Base-by-base conservation (phyloP, 352 stramenopile genomes). In the Phytophthora agathidicida region DNA sequence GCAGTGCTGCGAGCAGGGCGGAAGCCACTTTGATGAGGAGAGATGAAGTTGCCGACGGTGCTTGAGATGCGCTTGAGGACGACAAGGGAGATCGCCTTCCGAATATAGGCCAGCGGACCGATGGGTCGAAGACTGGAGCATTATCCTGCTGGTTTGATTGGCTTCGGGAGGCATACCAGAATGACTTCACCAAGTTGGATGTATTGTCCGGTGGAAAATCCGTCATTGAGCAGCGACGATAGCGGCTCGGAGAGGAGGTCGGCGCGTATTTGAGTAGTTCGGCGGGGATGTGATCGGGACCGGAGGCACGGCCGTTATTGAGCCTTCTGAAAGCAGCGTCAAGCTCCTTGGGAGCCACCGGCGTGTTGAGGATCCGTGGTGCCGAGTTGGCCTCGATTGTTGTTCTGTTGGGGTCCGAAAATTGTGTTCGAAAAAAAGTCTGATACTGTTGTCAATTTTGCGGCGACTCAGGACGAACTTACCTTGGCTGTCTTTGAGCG, bases 251-350 rank as follows among this genome's bases (percentile, higher is more conserved):
- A 17, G 22, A 5, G 44, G 28, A 1, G 56, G 26, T 7, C 0
- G 54, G n/a, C 1, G 3, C 43, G 7, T 55, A 63, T 16, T 54
- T 63, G 17, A 63, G 19, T n/a, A 55, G 20, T 31, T 46, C 45
- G 5, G 1, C 54, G 0, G 37, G 54, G 4, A 56, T 45, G 20
- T 47, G 16, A 11, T 63, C 33, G 2, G 44, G 36, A 4, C 36
- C 36, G 9, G 39, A 27, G 0, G 22, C 30, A 1, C 38, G 13
- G 1, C 30, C 9, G 16, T 46, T 60, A 8, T 51, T 49, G 3
- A 60, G 30, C 1, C n/a, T 3, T 4, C 14, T 14, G 3, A 55
- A 14, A 0, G 35, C 35, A 10, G 0, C 7, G n/a, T 19, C 1
- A 26, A 38, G 13, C n/a, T 44, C 32, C 6, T 44, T 33, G 3